A percentile compares a stretch with the other conserved stretches of the same genome.
Evolutionary conservation across 257 asterid genomes (phyloP).

Genomic region (Penstemon davidsonii): DNA sequence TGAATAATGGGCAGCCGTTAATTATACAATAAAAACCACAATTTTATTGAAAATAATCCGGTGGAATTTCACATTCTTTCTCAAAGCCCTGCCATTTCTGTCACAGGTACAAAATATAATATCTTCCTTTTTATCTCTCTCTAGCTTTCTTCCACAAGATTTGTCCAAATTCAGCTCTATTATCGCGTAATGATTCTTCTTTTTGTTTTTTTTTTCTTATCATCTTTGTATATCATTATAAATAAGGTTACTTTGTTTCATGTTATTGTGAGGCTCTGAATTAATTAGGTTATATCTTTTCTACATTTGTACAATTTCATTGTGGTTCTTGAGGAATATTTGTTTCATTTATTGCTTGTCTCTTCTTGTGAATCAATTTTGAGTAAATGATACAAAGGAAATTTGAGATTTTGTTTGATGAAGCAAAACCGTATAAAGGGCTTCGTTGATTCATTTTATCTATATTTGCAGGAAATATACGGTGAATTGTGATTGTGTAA

Average conservation of each 20-base stretch:
- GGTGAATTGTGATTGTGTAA: neutral
- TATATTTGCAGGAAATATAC: too few species aligned
- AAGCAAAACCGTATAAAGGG: neutral
- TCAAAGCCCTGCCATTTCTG: constrained; percentile 26
- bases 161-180: neutral
- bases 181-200: constrained; percentile 5
- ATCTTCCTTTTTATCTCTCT: neutral
- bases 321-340: neutral
- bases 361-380: too few species aligned
- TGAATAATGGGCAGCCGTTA: constrained; percentile 23
- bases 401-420: neutral
- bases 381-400: too few species aligned
- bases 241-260: neutral
- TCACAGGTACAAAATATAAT: constrained; percentile 17
- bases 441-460: neutral
- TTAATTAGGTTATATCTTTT: neutral
- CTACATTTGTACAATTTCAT: neutral
- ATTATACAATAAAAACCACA: constrained; percentile 3
- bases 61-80: constrained; percentile 15
- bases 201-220: neutral
- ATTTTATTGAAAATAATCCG: constrained; percentile 11
- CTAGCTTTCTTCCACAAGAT: neutral
- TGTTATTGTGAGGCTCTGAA: neutral
- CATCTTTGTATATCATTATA: neutral
- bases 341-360: neutral